Conservation (phyloP, 2,329 filamentous ascomycete species). For the Fusarium sp. region DNA sequence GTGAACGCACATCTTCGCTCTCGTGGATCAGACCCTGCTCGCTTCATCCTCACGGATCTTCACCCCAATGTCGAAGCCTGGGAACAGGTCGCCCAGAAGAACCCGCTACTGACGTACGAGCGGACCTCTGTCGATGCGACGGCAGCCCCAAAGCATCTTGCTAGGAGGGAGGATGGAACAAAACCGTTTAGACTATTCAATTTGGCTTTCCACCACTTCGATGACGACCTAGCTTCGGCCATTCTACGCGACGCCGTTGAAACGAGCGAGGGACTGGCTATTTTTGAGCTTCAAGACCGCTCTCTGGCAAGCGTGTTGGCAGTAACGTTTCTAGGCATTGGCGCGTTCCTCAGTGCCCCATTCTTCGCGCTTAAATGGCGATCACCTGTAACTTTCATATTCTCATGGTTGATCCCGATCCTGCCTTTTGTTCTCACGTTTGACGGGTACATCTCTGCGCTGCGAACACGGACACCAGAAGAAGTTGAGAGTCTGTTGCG, state of each 20-base stretch:
- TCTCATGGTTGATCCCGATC: constrained; percentile 73
- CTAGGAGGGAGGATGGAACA: constrained; percentile 52
- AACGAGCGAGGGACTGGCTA: constrained; percentile 74
- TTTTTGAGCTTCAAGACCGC: constrained; percentile 80
- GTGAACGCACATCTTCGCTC: constrained; percentile 61
- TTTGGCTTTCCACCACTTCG: constrained; percentile 81
- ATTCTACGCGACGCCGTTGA: constrained; percentile 73
- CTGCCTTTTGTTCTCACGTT: constrained; percentile 75
- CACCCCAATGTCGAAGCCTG: constrained; percentile 72
- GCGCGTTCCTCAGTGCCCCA: constrained; percentile 63
- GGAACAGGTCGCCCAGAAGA: constrained; percentile 63
- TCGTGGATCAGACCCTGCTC: constrained; percentile 50
- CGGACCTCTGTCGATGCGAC: constrained; percentile 72
- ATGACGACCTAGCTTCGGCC: constrained; percentile 68
- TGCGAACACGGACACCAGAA: constrained; percentile 73
- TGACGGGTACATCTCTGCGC: constrained; percentile 74
- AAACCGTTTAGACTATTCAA: constrained; percentile 77
- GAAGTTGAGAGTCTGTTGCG: constrained; percentile 72
- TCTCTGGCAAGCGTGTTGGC: constrained; percentile 65
- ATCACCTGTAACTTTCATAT: constrained; percentile 68
- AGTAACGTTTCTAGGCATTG: constrained; percentile 63
- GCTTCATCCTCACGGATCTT: constrained; percentile 74
- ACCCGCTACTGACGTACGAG: constrained; percentile 69
- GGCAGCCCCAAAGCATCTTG: constrained; percentile 63
- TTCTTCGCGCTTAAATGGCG: constrained; percentile 64